Evolutionary conservation across 2,329 filamentous ascomycete species (phyloP).

Genomic region (Verticillium tricorpus): DNA sequence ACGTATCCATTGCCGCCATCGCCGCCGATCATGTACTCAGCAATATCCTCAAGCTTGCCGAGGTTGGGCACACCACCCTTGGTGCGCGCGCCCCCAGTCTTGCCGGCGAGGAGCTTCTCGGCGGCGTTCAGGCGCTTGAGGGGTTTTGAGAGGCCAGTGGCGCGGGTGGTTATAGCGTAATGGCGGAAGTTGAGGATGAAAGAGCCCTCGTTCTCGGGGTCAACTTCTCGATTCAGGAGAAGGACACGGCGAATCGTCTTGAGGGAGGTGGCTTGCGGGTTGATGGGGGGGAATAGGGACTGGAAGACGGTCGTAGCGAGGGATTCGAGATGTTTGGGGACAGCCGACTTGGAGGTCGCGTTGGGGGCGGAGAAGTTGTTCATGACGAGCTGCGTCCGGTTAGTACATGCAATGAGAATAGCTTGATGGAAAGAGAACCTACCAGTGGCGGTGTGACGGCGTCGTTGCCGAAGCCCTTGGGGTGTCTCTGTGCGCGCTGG

Average conservation of each 20-base stretch:
- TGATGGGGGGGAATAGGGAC: conserved; percentile 92
- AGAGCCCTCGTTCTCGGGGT: conserved; percentile 55
- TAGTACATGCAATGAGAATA: conserved; percentile 15
- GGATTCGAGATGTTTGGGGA: conserved; percentile 92
- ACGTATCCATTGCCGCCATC: conserved; percentile 74
- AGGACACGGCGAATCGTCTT: conserved; percentile 90
- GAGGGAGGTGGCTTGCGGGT: conserved; percentile 82
- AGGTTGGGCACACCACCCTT: conserved; percentile 82
- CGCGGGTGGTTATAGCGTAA: conserved; percentile 90
- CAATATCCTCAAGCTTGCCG: conserved; percentile 85
- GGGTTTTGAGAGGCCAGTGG: conserved; percentile 77
- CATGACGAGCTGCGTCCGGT: conserved; percentile 71
- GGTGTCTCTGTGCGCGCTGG: conserved; percentile 75
- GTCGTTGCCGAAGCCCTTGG: conserved; percentile 77
- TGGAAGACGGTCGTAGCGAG: conserved; percentile 93
- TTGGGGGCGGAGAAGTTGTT: conserved; percentile 82
- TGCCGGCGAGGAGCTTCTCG: conserved; percentile 68
- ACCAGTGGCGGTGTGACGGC: conserved; percentile 80
- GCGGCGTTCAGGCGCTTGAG: conserved; percentile 81
- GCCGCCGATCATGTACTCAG: conserved; percentile 87
- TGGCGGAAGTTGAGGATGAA: conserved; percentile 87
- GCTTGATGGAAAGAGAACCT: conserved; percentile 20
- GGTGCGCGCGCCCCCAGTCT: conserved; percentile 53
- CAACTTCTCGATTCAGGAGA: conserved; percentile 76
- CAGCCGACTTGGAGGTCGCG: conserved; percentile 56